These are phyloP conservation scores for Cercospora sp. DNA, from an alignment of 2,329 filamentous ascomycete species.

Conservation along the genomic window DNA sequence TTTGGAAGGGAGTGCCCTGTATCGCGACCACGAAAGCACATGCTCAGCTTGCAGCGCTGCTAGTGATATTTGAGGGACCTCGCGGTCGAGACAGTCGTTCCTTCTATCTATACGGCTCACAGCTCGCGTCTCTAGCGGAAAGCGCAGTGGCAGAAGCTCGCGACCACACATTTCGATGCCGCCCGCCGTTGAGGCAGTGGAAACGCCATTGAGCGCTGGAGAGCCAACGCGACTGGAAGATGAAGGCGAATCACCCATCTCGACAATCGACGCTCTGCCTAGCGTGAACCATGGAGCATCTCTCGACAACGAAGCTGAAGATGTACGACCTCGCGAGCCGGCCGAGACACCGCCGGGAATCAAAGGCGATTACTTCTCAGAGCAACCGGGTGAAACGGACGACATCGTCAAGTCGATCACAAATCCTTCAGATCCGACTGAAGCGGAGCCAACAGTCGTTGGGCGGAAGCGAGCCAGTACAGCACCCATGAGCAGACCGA, in stretches of 20 bases:
- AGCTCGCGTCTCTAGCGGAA: neutral
- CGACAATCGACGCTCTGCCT: slow-evolving; percentile 23
- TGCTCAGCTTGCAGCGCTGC: neutral
- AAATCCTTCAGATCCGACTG: neutral
- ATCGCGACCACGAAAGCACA: neutral
- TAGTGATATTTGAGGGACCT: neutral
- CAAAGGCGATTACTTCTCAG: neutral
- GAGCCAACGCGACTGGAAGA: slow-evolving; percentile 18
- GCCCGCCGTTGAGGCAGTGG: neutral
- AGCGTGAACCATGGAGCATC: slow-evolving; percentile 25
- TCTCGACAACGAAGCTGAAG: slow-evolving; percentile 2
- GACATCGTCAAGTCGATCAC: slow-evolving; percentile 17
- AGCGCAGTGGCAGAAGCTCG: neutral
- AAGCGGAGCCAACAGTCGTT: slow-evolving; percentile 4
- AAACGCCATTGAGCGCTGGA: neutral
- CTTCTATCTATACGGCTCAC: neutral
- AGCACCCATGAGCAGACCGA: slow-evolving; percentile 23
- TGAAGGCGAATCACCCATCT: slow-evolving; percentile 13
- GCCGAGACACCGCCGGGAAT: neutral
- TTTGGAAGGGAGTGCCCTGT: neutral
- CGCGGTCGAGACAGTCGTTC: neutral
- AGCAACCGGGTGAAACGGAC: neutral
- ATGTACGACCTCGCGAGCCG: slow-evolving; percentile 1
- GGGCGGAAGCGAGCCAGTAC: slow-evolving; percentile 23
- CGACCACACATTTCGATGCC: slow-evolving; percentile 1